These are phyloP conservation scores for Aspergillus spinulosporus DNA, from an alignment of 2,329 filamentous ascomycete species.

Conservation along the genomic window DNA sequence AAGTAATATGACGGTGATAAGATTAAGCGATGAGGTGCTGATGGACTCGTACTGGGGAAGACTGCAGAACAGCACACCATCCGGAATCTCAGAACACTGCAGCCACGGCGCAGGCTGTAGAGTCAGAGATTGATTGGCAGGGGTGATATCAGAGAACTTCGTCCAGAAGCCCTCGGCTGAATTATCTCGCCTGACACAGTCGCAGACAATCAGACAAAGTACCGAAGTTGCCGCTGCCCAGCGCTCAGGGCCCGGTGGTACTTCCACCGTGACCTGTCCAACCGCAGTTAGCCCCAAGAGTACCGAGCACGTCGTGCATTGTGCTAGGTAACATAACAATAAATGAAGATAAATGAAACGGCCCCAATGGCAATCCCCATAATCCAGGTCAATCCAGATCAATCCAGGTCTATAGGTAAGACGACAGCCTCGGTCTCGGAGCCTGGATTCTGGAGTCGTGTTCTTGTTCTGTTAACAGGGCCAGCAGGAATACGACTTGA, in stretches of 20 bases:
- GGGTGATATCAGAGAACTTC: not conserved
- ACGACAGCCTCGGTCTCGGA: not conserved
- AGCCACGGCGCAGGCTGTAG: not conserved
- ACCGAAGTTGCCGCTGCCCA: not conserved
- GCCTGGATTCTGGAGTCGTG: not conserved
- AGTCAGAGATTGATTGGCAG: not conserved
- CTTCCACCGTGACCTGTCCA: not conserved
- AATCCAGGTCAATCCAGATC: too few species aligned
- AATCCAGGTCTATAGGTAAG: not conserved
- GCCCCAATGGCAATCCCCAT: not conserved
- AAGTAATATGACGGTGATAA: not conserved
- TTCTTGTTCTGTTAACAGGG: not conserved
- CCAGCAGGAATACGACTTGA: not conserved
- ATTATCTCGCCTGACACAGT: not conserved
- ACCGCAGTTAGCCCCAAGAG: not conserved
- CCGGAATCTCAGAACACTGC: not conserved
- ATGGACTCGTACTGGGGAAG: not conserved
- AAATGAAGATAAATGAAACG: not conserved
- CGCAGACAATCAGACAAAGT: not conserved
- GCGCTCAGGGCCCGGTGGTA: not conserved
- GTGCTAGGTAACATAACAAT: not conserved
- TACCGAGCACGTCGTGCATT: not conserved
- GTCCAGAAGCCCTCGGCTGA: not conserved
- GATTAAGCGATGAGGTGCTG: not conserved
- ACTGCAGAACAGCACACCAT: not conserved